A percentile compares a stretch with the other conserved stretches of the same genome.
These are phyloP conservation scores for Scheffersomyces coipomensis DNA, from an alignment of 805 yeast species.

Conservation along the genomic window DNA sequence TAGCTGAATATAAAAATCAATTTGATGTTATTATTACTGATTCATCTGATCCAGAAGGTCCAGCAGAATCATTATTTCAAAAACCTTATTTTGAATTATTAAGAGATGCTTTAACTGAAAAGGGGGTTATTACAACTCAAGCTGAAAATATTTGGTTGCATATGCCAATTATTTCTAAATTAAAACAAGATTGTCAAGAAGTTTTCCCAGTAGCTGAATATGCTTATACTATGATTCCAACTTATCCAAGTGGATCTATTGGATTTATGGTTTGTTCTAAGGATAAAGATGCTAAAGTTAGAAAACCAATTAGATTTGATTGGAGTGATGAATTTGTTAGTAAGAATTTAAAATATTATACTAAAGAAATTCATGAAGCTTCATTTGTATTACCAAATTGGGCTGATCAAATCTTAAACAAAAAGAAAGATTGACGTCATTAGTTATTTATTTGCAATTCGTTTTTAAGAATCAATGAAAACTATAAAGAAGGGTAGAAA, in stretches of 20 bases:
- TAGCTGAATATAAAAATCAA: slow-evolving; percentile 76
- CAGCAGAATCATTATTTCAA: slow-evolving; percentile 92
- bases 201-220: slow-evolving; percentile 92
- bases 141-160: slow-evolving; percentile 96
- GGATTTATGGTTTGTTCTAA: slow-evolving; percentile 98
- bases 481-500: too few relatives aligned
- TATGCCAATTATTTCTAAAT: slow-evolving; percentile 74
- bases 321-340: slow-evolving; percentile 61
- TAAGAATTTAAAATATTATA: slow-evolving; percentile 77
- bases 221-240: slow-evolving; percentile 90
- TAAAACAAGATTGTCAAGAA: slow-evolving; percentile 76
- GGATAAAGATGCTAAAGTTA: slow-evolving; percentile 62
- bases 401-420: slow-evolving; percentile 57
- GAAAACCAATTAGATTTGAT: slow-evolving; percentile 61
- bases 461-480: slow-evolving; percentile 1
- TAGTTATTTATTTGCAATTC: slow-evolving; percentile 1
- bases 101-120: slow-evolving; percentile 82
- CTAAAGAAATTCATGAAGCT: slow-evolving; percentile 78
- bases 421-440: slow-evolving; percentile 10
- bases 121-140: slow-evolving; percentile 91
- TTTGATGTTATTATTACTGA: slow-evolving; percentile 96
- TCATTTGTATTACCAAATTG: slow-evolving; percentile 90
- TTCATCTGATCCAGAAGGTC: slow-evolving; percentile 98
- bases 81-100: slow-evolving; percentile 85
- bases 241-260: slow-evolving; percentile 95